Percentiles rank a stretch among this genome's conserved stretches.
These are phyloP conservation scores for Pelargonium myrrhifolium DNA, from an alignment of 441 rosid genomes.

Conservation along the genomic window DNA sequence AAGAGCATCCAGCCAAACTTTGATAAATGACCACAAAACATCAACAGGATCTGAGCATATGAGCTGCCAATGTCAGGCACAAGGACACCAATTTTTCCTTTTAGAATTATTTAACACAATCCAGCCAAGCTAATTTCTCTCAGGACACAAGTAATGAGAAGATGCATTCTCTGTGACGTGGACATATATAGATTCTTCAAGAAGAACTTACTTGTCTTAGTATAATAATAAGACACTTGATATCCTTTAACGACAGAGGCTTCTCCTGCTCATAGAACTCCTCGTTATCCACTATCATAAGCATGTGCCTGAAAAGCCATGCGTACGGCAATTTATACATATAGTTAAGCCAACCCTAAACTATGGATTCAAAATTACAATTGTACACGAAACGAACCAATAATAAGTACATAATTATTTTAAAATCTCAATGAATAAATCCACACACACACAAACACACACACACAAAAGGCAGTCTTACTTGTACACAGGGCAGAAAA, in stretches of 20 bases:
- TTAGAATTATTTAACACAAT: conserved; percentile 6
- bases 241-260: conserved; percentile 78
- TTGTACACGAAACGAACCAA: background rate
- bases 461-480: conserved; percentile 37
- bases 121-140: conserved; percentile 6
- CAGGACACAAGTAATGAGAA: conserved; percentile 11
- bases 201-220: conserved; percentile 65
- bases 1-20: background rate
- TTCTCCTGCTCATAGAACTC: conserved; percentile 96
- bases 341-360: background rate
- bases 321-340: conserved; percentile 5
- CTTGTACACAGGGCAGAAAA: conserved; percentile 98
- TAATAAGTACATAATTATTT: background rate
- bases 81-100: conserved; percentile 7
- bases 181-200: conserved; percentile 10
- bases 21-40: conserved; percentile 3
- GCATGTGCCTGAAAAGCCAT: conserved; percentile 84
- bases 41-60: conserved; percentile 2
- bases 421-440: conserved; percentile 11
- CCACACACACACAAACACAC: too few species aligned
- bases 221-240: conserved; percentile 62
- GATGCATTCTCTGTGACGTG: conserved; percentile 3
- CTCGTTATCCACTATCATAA: conserved; percentile 87
- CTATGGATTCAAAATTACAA: background rate
- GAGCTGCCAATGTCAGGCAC: conserved; percentile 6